phyloP scores from a whole-genome alignment of 2,329 filamentous ascomycete species.

The Didymella arachidicola region DNA sequence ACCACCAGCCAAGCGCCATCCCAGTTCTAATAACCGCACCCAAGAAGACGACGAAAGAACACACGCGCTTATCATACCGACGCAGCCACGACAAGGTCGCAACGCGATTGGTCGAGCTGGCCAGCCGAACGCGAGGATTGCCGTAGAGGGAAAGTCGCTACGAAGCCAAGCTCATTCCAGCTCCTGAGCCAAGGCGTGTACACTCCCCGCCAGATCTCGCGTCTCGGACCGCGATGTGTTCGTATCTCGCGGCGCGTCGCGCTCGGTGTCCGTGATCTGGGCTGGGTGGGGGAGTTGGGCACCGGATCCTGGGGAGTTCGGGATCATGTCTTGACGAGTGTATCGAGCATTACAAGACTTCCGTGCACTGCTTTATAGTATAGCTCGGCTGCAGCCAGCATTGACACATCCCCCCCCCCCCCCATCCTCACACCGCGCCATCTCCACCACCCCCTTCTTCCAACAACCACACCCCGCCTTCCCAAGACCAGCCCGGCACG shows the following conservation, averaged over 20 bases:
- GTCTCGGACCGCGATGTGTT: background rate
- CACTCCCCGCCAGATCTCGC: background rate
- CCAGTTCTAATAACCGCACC: too few species aligned
- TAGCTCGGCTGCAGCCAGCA: fast-evolving
- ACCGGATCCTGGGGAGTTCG: background rate
- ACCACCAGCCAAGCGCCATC: background rate
- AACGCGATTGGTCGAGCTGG: slow-evolving; percentile 3
- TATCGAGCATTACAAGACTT: slow-evolving; percentile 1
- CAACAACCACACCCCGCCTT: slow-evolving; percentile 43
- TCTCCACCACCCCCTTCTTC: slow-evolving; percentile 53
- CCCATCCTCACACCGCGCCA: slow-evolving; percentile 54
- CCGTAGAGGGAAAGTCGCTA: slow-evolving; percentile 5
- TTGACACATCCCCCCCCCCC: slow-evolving; percentile 35
- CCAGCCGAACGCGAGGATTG: background rate
- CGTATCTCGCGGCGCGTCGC: slow-evolving; percentile 1
- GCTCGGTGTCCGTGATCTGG: slow-evolving; percentile 4
- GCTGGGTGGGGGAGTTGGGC: too few species aligned
- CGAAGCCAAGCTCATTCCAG: background rate
- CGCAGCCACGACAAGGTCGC: background rate
- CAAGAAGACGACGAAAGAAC: too few species aligned
- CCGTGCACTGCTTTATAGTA: background rate
- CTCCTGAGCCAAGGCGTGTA: background rate
- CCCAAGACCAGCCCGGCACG: too few species aligned
- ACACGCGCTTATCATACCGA: background rate
- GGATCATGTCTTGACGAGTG: background rate